Base-by-base conservation (phyloP, 1,139 yeast genomes). In the Trichomonascaceae sp. region DNA sequence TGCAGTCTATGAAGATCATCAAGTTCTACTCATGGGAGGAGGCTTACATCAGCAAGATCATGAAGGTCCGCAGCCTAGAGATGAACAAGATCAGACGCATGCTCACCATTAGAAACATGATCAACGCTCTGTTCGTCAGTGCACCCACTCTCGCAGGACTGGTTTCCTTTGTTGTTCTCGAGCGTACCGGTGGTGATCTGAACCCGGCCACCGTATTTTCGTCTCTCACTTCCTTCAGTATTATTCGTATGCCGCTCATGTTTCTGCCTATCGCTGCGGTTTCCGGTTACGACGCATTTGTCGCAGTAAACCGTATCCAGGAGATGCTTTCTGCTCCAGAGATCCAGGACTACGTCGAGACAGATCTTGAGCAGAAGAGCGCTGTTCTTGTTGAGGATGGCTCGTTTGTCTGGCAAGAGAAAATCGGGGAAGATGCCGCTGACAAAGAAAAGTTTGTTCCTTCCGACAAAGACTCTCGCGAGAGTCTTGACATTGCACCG, bases 21-120 rank as follows among this genome's bases (percentile, higher is more conserved):
- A 78, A 78, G 55, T 73, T 67, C 44, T 78, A 77, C 50, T 73
- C 78, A 13, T 79, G 93, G 92, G 92, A 80, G 53, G 62, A 62
- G 13, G 71, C 78, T 3, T 74, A 71, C 48, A 56, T 56, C 34
- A 57, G 64, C 4, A 60, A 56, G 35, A 64, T 76, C n/a, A 50
- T 66, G 13, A 54, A 56, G 1, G 62, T 64, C 14, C 64, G 85
- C 45, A 45, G 46, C 13, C 42, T 53, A 27, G 85, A 77, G 51
- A 47, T 54, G 38, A 29, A 35, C 8, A 37, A 40, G n/a, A 47
- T 60, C 37, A 51, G 48, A 33, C 37, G 40, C 16, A 46, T 60
- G 41, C 48, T 57, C 11, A 48, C 54, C 6, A 62, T 74, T 57
- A 54, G 59, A 27, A 62, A 67, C 33, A 51, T 72, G 26, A 66